Evolutionary conservation across 2,329 filamentous ascomycete genomes (phyloP), one percentile per base, ranked within the genome.

Genomic region (Colletotrichum chrysophilum): DNA sequence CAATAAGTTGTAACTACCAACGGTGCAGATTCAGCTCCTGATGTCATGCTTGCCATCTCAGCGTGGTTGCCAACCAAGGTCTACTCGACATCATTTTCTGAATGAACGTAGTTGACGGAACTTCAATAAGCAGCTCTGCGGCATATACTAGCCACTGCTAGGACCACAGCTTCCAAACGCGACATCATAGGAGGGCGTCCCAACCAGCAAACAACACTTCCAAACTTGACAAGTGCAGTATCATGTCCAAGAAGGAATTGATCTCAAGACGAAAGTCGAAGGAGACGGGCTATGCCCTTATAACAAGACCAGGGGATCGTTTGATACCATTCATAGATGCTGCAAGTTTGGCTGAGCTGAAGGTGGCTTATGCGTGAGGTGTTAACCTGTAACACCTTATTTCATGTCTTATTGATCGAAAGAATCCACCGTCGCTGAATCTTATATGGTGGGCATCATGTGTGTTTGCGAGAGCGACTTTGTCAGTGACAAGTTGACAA

Each of bases 61-160:
- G 10, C 18, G 38, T 26, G 26, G 26, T 26, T 26, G 26, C 26
- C 26, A 26, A 26, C 26, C 26, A 26, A 26, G 26, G 4, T 26
- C 26, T 26, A 26, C 26, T 26, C 26, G 26, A 26, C 4, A 26
- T 26, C 26, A 26, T 26, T 5, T 26, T 26, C 26, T 26, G 26
- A 26, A 26, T 26, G 26, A 26, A 26, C 26, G 4, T 26, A 26
- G 26, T 26, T 26, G 26, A 26, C 5, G 26, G 26, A 26, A 26
- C 26, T 26, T 26, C 26, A 26, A 26, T 26, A 26, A 26, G 26
- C 26, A 26, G 26, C 26, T 26, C 26, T 26, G 10, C 18, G 38
- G 5, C 18, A 3, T 6, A 21, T 5, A 21, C 0, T 48, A 1
- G 6, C 13, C n/a, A 13, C n/a, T 21, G 13, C 2, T 4, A 21